phyloP scores from a whole-genome alignment of 192 early-diverging fungal genomes.

The Lunasporangiospora selenospora region DNA sequence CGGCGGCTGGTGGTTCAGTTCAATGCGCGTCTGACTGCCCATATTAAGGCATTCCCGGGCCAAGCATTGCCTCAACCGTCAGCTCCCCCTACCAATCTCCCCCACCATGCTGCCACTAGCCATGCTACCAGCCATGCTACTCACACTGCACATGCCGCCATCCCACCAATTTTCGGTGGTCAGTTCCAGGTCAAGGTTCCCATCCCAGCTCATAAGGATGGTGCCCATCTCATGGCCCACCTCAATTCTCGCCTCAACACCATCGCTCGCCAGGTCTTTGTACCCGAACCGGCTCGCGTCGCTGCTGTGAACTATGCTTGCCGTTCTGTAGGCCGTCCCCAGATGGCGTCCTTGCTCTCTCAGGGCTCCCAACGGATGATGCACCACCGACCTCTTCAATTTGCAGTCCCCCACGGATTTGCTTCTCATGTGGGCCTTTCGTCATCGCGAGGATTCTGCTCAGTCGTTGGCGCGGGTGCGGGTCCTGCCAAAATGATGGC shows the following conservation, averaged over 20 bases:
- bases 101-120: conserved; percentile 8
- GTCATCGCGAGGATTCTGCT: conserved; percentile 41
- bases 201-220: conserved; percentile 29
- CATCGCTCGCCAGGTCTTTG: conserved; percentile 23
- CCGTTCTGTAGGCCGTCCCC: conserved; percentile 29
- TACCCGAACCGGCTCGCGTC: conserved; percentile 39
- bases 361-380: conserved; percentile 29
- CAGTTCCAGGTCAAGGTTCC: conserved; percentile 43
- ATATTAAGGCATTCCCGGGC: conserved; percentile 28
- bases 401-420: conserved; percentile 39
- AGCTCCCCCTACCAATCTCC: conserved; percentile 29
- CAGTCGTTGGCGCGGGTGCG: conserved; percentile 3
- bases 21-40: conserved; percentile 44
- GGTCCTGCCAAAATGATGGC: conserved; percentile 44
- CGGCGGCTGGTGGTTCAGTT: conserved; percentile 48
- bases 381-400: conserved; percentile 31
- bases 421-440: conserved; percentile 33
- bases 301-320: conserved; percentile 47
- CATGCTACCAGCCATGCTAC: neutral
- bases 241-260: conserved; percentile 25
- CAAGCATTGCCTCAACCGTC: neutral
- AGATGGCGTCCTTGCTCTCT: conserved; percentile 32
- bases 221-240: conserved; percentile 30
- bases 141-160: conserved; percentile 4
- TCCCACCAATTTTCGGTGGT: conserved; percentile 14